Conservation (phyloP, 2,329 filamentous ascomycete genomes). For the Fusarium staphyleae region DNA sequence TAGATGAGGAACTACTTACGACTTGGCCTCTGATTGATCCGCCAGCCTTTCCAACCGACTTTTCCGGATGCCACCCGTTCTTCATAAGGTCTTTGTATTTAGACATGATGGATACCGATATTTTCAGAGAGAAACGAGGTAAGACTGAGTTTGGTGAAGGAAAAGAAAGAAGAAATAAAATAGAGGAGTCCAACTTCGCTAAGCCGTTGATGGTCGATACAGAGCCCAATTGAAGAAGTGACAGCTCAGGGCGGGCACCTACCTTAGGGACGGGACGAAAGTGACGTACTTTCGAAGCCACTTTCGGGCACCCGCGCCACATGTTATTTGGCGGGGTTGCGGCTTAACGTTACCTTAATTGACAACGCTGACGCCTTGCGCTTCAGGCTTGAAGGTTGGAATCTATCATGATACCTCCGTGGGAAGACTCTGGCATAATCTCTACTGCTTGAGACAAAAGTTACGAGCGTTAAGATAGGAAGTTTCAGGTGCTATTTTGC, state of each 20-base stretch:
- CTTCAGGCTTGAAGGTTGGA: slow-evolving; percentile 18
- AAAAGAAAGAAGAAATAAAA: not conserved
- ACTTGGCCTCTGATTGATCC: slow-evolving; percentile 51
- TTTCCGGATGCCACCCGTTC: slow-evolving; percentile 61
- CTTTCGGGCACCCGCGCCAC: not conserved
- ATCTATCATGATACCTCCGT: slow-evolving; percentile 4
- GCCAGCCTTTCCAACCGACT: slow-evolving; percentile 50
- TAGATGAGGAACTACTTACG: slow-evolving; percentile 47
- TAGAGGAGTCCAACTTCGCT: not conserved
- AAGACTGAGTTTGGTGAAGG: slow-evolving; percentile 1
- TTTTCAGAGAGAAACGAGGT: not conserved
- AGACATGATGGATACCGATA: slow-evolving; percentile 46
- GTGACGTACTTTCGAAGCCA: slow-evolving; percentile 32
- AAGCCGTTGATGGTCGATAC: not conserved
- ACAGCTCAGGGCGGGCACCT: no score
- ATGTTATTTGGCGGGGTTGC: slow-evolving; percentile 24
- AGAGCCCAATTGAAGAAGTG: slow-evolving; percentile 1
- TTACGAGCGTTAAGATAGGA: no score
- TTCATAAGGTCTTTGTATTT: slow-evolving; percentile 58
- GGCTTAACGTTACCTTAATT: not conserved
- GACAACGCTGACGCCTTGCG: slow-evolving; percentile 24
- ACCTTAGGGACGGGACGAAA: slow-evolving; percentile 3
- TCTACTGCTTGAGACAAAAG: no score
- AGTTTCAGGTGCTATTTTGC: no score
- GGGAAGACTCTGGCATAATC: no score